Evolutionary conservation across 2,329 filamentous ascomycete species (phyloP), one percentile per base, ranked within the genome.

Genomic region (Exophiala lecanii-corni): DNA sequence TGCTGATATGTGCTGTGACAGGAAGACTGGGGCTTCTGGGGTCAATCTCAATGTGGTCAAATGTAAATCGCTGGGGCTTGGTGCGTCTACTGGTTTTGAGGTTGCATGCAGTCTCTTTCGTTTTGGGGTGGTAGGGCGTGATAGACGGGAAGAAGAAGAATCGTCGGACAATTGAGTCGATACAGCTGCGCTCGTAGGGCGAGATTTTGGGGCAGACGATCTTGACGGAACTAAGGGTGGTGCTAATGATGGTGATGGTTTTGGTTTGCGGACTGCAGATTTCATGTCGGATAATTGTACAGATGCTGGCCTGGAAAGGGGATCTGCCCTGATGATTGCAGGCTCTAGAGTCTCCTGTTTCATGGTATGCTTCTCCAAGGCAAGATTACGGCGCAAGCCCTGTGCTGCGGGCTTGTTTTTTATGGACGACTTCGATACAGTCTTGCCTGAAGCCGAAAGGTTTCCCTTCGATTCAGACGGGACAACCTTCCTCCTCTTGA

Each of bases 1-100:
- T 15, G 45, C 40, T 7, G 45, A 44, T 4, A 41, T 31, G n/a
- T 43, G 15, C 9, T 45, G 32, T 7, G 41, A 36, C 10, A 33
- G 20, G 16, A 34, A 39, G 5, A 28, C 35, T n/a, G 7, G 35
- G 5, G 23, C 37, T 5, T 49, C 51, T 4, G 53, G 46, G n/a
- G 51, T 49, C 20, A 56, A 37, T 23, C 47, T 44, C 23, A 56
- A 35, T 7, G 50, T 23, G 23, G 44, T 53, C 28, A 55, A 36
- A 5, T 49, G 44, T 12, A 56, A 37, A 18, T 49, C 41, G 26
- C 49, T 47, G 16, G 51, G 54, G 30, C 45, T 54, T 13, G 51
- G 39, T 3, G 43, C 39, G 21, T 47, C 39, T 5, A 17, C 20
- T 6, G 33, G 12, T 5, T 39, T 41, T 5, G 40, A 39, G 6